phyloP scores from a whole-genome alignment of 208 protist genomes.

The Zelonia costaricensis region DNA sequence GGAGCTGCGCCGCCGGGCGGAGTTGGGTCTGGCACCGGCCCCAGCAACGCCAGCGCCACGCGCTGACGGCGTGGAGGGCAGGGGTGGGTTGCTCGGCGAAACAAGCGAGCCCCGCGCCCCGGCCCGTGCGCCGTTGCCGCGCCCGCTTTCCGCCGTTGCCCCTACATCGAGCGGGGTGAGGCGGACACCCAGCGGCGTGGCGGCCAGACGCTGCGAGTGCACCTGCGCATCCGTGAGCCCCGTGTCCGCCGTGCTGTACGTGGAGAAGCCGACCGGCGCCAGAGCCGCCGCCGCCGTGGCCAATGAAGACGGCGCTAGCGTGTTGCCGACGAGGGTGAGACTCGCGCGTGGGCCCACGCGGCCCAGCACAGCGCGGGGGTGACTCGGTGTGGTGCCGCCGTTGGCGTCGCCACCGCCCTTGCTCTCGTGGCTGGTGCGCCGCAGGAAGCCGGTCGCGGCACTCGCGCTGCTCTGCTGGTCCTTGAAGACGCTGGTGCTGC shows the following conservation, averaged over 20 bases:
- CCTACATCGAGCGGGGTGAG: conserved; percentile 17
- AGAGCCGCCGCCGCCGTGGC: neutral
- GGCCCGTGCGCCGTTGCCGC: neutral
- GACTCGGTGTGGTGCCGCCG: neutral
- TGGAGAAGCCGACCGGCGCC: conserved; percentile 41
- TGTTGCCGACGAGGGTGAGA: neutral
- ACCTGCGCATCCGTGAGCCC: conserved; percentile 15
- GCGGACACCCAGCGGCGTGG: conserved; percentile 22
- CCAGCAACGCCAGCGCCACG: neutral
- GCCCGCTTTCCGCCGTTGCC: too few species aligned
- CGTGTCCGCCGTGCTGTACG: conserved; percentile 33
- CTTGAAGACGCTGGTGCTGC: conserved; percentile 12
- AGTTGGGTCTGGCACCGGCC: neutral
- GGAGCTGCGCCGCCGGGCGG: too few species aligned
- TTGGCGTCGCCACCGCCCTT: neutral
- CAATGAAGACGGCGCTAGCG: neutral
- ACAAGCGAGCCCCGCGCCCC: too few species aligned
- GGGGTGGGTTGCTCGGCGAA: too few species aligned
- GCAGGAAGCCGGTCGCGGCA: neutral
- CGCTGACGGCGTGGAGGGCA: too few species aligned
- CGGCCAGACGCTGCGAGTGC: conserved; percentile 10
- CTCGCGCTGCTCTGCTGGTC: conserved; percentile 20
- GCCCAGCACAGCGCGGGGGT: neutral
- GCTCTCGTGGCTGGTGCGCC: conserved; percentile 9
- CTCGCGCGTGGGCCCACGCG: neutral